Percentiles rank a stretch among this genome's conserved stretches.
phyloP scores from a whole-genome alignment of 2,329 filamentous ascomycete genomes.

The Epichloe sylvatica region DNA sequence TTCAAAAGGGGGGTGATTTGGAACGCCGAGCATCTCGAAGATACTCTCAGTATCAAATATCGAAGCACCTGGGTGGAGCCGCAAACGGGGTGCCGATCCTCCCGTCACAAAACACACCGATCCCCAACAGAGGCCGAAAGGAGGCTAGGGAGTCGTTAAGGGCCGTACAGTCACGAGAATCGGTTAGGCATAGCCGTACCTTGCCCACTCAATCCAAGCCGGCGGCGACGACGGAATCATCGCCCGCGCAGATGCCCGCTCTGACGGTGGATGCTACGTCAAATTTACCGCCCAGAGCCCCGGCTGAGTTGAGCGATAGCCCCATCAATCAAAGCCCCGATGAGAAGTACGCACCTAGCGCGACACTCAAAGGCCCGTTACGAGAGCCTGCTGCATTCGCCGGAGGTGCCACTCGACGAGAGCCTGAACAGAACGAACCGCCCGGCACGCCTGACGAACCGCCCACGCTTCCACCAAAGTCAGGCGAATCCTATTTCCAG shows the following conservation, averaged over 20 bases:
- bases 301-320: slow-evolving; percentile 6
- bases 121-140: slow-evolving; percentile 67
- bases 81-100: slow-evolving; percentile 76
- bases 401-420: slow-evolving; percentile 7
- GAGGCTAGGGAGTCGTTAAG: slow-evolving; percentile 77
- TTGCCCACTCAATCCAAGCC: slow-evolving; percentile 30
- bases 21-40: slow-evolving; percentile 83
- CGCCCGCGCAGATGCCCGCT: slow-evolving; percentile 45
- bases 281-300: slow-evolving; percentile 12
- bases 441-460: slow-evolving; percentile 13
- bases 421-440: slow-evolving; percentile 7
- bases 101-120: slow-evolving; percentile 65
- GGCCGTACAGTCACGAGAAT: slow-evolving; percentile 42
- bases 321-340: slow-evolving; percentile 44
- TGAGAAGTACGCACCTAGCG: slow-evolving; percentile 46
- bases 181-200: slow-evolving; percentile 35
- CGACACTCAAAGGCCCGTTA: slow-evolving; percentile 45
- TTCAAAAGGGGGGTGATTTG: slow-evolving; percentile 83
- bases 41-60: slow-evolving; percentile 94
- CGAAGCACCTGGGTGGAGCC: slow-evolving; percentile 74
- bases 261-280: slow-evolving; percentile 47
- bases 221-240: slow-evolving; percentile 34
- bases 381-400: slow-evolving; percentile 27
- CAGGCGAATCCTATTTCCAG: slow-evolving; percentile 36
- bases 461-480: slow-evolving; percentile 21